Percentiles rank a stretch among this genome's conserved stretches.
These are phyloP conservation scores for Fragosphaeria purpurea DNA, from an alignment of 2,329 filamentous ascomycete genomes.

Conservation along the genomic window DNA sequence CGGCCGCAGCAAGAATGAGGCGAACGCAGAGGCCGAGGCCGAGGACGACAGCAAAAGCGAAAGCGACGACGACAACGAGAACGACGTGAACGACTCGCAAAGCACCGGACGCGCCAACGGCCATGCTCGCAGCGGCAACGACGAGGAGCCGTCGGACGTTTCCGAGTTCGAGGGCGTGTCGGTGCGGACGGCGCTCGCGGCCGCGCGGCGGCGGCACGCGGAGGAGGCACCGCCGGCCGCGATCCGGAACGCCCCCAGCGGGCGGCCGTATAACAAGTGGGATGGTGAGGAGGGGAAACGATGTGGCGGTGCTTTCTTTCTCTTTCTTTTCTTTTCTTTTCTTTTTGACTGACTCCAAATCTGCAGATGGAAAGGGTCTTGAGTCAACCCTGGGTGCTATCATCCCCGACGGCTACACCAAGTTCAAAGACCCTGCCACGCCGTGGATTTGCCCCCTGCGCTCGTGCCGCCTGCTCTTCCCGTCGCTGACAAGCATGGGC, in stretches of 20 bases:
- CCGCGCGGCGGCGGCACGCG: too few species aligned
- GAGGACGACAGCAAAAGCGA: background rate
- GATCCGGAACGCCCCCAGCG: background rate
- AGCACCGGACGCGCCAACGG: background rate
- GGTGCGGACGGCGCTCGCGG: background rate
- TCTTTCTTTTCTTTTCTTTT: too few species aligned
- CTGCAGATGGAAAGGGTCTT: background rate
- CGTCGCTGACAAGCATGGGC: conserved; percentile 1
- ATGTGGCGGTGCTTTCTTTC: too few species aligned
- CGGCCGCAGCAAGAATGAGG: background rate
- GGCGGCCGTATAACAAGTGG: conserved; percentile 2
- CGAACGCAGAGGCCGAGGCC: background rate
- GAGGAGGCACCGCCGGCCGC: too few species aligned
- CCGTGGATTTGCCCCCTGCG: conserved; percentile 11
- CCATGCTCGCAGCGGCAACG: background rate
- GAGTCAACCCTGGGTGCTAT: background rate
- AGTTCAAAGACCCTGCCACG: background rate
- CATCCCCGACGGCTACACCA: conserved; percentile 8
- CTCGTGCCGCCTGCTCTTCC: conserved; percentile 7
- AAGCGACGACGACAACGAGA: background rate
- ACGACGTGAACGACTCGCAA: background rate
- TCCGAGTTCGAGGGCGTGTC: background rate
- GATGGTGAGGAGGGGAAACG: background rate
- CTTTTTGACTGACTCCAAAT: background rate
- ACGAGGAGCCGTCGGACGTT: background rate